A percentile compares a stretch with the other conserved stretches of the same genome.
phyloP scores from a whole-genome alignment of 2,329 filamentous ascomycete genomes.

The Monosporascus sp. region DNA sequence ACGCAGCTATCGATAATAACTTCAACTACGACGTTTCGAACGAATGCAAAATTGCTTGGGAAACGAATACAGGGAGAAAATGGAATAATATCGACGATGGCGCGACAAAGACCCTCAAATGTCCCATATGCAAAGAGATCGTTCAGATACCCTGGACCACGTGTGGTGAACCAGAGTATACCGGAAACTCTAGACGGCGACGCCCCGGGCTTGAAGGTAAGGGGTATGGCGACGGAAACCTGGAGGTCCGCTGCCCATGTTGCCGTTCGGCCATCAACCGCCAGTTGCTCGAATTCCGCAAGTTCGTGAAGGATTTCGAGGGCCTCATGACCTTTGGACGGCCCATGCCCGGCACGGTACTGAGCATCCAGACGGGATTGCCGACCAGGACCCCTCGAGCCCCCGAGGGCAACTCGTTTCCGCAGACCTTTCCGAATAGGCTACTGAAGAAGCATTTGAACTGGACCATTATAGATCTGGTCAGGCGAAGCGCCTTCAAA shows the following conservation, averaged over 20 bases:
- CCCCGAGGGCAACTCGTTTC: conserved; percentile 12
- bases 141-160: conserved; percentile 57
- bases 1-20: conserved; percentile 50
- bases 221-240: conserved; percentile 57
- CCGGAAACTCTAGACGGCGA: conserved; percentile 19
- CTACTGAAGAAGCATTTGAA: conserved; percentile 45
- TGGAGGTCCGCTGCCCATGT: conserved; percentile 41
- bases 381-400: conserved; percentile 30
- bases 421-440: conserved; percentile 51
- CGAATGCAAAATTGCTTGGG: conserved; percentile 42
- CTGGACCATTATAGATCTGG: conserved; percentile 33
- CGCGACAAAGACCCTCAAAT: conserved; percentile 42
- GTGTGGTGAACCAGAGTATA: conserved; percentile 30
- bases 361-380: conserved; percentile 47
- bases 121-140: conserved; percentile 44
- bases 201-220: conserved; percentile 36
- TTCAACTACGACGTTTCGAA: conserved; percentile 51
- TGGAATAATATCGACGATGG: conserved; percentile 58
- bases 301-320: conserved; percentile 54
- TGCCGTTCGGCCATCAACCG: conserved; percentile 50
- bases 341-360: conserved; percentile 64
- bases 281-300: conserved; percentile 53
- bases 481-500: conserved; percentile 16
- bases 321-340: conserved; percentile 37
- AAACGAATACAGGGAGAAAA: conserved; percentile 36